phyloP scores from a whole-genome alignment of 139 green algal species.

The Tetradesmus obliquus region DNA sequence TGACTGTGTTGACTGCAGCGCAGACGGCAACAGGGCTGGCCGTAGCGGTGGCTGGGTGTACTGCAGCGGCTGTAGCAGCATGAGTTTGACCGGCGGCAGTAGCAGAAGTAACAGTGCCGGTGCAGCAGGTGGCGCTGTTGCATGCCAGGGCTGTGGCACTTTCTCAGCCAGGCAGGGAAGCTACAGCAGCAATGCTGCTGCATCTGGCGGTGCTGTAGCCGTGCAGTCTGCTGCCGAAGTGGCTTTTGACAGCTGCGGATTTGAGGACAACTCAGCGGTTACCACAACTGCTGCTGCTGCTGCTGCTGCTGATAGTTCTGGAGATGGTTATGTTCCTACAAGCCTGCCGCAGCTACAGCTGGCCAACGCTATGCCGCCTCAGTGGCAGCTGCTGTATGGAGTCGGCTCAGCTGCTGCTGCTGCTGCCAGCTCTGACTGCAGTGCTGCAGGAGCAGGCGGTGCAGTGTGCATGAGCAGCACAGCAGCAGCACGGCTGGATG shows the following conservation, averaged over 20 bases:
- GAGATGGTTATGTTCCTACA: background rate
- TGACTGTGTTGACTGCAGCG: background rate
- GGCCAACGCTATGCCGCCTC: background rate
- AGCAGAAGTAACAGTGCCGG: background rate
- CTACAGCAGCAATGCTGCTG: background rate
- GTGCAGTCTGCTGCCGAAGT: background rate
- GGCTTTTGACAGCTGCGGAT: background rate
- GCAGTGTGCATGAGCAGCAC: background rate
- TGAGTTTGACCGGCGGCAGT: background rate
- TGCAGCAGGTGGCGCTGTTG: background rate
- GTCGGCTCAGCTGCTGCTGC: background rate
- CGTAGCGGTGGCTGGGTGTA: conserved; percentile 14
- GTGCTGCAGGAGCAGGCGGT: background rate
- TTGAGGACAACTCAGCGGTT: background rate
- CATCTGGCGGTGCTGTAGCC: conserved; percentile 19
- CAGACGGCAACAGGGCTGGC: conserved; percentile 7
- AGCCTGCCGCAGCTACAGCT: conserved; percentile 6
- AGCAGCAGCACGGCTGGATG: background rate
- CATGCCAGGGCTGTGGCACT: background rate
- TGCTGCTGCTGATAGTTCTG: background rate
- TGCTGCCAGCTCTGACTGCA: background rate
- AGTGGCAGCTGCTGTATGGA: conserved; percentile 10
- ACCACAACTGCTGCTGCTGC: background rate
- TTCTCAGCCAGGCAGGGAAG: background rate
- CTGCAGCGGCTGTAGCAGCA: background rate